Evolutionary conservation across 805 yeast genomes (phyloP), one percentile per base, ranked within the genome.

Genomic region (Wickerhamomyces bisporus): DNA sequence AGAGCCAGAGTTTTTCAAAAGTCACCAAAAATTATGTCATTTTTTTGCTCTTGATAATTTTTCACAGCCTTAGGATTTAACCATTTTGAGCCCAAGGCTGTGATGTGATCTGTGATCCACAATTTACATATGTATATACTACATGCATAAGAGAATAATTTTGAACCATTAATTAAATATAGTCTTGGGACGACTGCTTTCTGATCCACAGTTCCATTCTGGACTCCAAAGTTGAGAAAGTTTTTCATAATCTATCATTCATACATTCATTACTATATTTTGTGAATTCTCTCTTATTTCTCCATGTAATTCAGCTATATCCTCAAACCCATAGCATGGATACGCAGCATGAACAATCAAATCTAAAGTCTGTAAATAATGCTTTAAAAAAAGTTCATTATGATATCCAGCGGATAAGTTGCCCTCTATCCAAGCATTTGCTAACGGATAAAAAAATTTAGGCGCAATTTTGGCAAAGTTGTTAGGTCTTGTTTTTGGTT

Each of bases 361-460:
- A 2, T 67, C 54, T 37, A 77, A 48, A 0, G 81, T 75, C 20
- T 66, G 58, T 3, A 77, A 38, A 46, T 68, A 78, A 44, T 78
- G 83, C 3, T 69, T 68, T 28, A 68, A 58, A 40, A 78, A 71
- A 16, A 76, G 44, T 6, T 71, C 66, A 14, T 77, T 73, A 42
- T 70, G 75, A 23, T 70, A 66, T 0, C 82, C 82, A 6, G 6
- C 6, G 9, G 27, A 77, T 56, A 38, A 74, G n/a, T 76, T 68
- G 9, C 75, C 72, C 38, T 70, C 72, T 31, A 71, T 51, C 81
- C 80, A 75, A 1, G 71, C 71, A 38, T 68, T 69, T 0, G 73
- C 65, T 29, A 78, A 55, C 0, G 83, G 81, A 43, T 70, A 76
- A 46, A 68, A 78, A 38, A 74, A 77, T 14, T 51, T 46, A 3